A percentile compares a stretch with the other conserved stretches of the same genome.
Evolutionary conservation across 106 monocot species (phyloP).

Genomic region (Dioscorea alata): DNA sequence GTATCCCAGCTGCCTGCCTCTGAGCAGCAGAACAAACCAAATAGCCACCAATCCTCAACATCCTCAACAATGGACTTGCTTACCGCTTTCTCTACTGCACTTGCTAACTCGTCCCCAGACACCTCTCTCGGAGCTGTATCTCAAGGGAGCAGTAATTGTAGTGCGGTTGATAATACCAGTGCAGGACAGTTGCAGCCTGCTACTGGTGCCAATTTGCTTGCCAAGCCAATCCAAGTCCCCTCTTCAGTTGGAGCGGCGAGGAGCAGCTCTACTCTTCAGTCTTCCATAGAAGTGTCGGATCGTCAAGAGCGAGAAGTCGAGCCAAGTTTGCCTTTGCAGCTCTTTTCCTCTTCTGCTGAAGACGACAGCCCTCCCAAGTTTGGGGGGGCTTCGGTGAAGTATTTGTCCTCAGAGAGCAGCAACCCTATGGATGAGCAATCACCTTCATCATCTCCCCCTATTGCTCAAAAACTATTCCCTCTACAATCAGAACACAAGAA

Average conservation of each 20-base stretch:
- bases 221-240: slow-evolving; percentile 8
- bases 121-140: slow-evolving; percentile 26
- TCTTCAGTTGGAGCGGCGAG: slow-evolving; percentile 1
- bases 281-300: slow-evolving; percentile 14
- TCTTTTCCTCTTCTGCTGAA: slow-evolving; percentile 49
- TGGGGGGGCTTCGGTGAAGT: slow-evolving; percentile 43
- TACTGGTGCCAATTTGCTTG: slow-evolving; percentile 24
- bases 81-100: slow-evolving; percentile 57
- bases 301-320: slow-evolving; percentile 14
- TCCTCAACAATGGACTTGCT: slow-evolving; percentile 70
- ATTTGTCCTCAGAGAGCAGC: slow-evolving; percentile 81
- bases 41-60: slow-evolving; percentile 12
- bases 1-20: slow-evolving; percentile 27
- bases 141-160: slow-evolving; percentile 60
- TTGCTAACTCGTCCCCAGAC: slow-evolving; percentile 34
- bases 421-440: slow-evolving; percentile 78
- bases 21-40: slow-evolving; percentile 26
- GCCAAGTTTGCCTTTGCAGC: slow-evolving; percentile 43
- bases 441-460: slow-evolving; percentile 78
- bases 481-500: slow-evolving; percentile 32
- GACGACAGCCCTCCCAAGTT: slow-evolving; percentile 58
- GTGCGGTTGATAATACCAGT: slow-evolving; percentile 51
- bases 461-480: slow-evolving; percentile 68
- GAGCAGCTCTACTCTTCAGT: background rate
- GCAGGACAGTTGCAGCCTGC: slow-evolving; percentile 10